Base-by-base conservation (phyloP, 1,284 basidiomycete genomes). In the Irpex sp. region DNA sequence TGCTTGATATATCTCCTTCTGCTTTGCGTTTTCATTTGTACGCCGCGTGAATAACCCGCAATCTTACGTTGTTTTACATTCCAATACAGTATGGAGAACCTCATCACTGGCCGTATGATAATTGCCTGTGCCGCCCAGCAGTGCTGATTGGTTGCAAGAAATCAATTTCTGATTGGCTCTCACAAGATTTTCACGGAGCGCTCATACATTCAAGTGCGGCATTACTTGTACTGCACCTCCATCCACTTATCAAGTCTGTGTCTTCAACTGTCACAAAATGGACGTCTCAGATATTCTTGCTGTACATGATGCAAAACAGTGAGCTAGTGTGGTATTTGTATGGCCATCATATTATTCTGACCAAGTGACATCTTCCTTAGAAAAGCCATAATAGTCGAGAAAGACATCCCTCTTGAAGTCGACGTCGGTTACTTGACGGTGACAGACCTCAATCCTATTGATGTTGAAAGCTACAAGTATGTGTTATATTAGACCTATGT, bases 361-460 rank as follows among this genome's bases (percentile, higher is more conserved):
- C 23, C 23, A 23, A 23, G 23, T 23, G 16, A 18, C 16, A 10
- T 35, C 57, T n/a, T n/a, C n/a, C n/a, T 14, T 67, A 93, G 90
- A 70, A 85, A 88, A 75, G 80, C 85, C 39, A 78, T 85, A 52
- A 74, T 80, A 12, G 86, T 93, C 61, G 85, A 92, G 69, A 93
- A 93, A 73, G 88, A 92, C 59, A 87, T 86, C 8, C 88, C 93
- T 2, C 82, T 94, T 65, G 86, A 90, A 60, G 78, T 95, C 65
- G 96, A 99, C 75, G 71, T 88, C 7, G 95, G 92, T 16, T 84
- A 91, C 51, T 80, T 99, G 21, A 85, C 90, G 0, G 92, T 93
- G 1, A 93, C 93, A 61, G 96, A 99, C 78, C 82, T 84, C 5
- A 96, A 94, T 72, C 86, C 92, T 3, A 85, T 95, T 64, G 91